Percentiles rank a stretch among this genome's conserved stretches.
These are phyloP conservation scores for Plasmopara muralis DNA, from an alignment of 352 stramenopile genomes.

Conservation along the genomic window DNA sequence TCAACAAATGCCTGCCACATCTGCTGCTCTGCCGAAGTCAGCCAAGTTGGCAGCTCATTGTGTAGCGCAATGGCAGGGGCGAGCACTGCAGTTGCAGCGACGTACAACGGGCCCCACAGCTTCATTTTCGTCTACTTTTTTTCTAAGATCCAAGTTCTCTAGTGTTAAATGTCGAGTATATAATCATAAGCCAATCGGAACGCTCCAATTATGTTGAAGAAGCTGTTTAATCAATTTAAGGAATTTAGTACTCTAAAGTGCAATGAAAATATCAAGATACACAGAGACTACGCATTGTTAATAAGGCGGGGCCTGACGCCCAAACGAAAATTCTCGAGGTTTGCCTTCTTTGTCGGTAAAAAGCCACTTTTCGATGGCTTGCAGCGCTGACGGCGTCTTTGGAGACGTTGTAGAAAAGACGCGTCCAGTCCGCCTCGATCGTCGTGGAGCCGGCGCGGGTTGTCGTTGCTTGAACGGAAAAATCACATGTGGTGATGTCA, in stretches of 20 bases:
- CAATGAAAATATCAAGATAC: not conserved
- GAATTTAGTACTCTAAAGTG: not conserved
- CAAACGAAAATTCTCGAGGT: slow-evolving; percentile 24
- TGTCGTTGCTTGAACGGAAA: slow-evolving; percentile 35
- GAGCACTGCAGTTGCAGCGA: slow-evolving; percentile 3
- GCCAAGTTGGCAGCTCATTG: slow-evolving; percentile 11
- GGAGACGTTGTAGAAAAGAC: slow-evolving; percentile 7
- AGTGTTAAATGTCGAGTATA: not conserved
- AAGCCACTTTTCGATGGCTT: slow-evolving; percentile 51
- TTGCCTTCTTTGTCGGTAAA: slow-evolving; percentile 43
- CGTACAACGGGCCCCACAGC: slow-evolving; percentile 7
- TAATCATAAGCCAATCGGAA: not conserved
- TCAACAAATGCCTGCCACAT: slow-evolving; percentile 47
- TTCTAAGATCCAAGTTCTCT: not conserved
- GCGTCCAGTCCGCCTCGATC: slow-evolving; percentile 17
- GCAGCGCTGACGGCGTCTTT: slow-evolving; percentile 28
- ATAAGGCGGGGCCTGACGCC: slow-evolving; percentile 24
- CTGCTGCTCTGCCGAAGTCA: slow-evolving; percentile 18
- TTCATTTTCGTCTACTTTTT: slow-evolving; percentile 17
- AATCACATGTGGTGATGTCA: slow-evolving; percentile 17
- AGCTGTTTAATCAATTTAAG: not conserved
- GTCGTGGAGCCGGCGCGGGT: slow-evolving; percentile 9
- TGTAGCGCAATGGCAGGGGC: slow-evolving; percentile 8
- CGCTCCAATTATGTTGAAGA: not conserved
- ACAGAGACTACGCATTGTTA: slow-evolving; percentile 5